Evolutionary conservation across 306 rosid genomes (phyloP), one percentile per base, ranked within the genome.

Genomic region (Cicer bijugum): DNA sequence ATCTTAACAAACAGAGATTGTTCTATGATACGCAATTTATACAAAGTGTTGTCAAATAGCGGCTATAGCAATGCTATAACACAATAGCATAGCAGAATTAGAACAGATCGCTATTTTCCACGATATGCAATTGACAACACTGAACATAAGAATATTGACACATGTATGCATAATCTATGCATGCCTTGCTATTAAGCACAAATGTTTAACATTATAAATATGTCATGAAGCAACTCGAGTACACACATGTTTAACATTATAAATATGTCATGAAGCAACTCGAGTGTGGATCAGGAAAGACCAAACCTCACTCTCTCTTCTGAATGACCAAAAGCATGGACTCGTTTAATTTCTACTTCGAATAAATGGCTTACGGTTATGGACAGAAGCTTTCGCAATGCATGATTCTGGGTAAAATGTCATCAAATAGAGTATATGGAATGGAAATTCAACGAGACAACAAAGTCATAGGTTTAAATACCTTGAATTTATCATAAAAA

Each of bases 361-460:
- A 44, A 17, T 44, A 65, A 43, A 23, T 28, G 77, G 69, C 48
- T 23, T 45, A 72, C 58, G 28, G 14, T 16, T 59, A 63, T 3
- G 35, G 47, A 44, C 12, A 33, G 33, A 44, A 58, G 37, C 58
- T 33, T 43, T 60, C 2, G 33, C 50, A 10, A 59, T 37, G 8
- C 20, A 7, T 15, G 38, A 73, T 44, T 57, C 20, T 40, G 10
- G 55, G 28, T 73, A 14, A 68, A 48, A 44, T 44, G 56, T 7
- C 8, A 19, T 14, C 59, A 58, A 58, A 10, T 39, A 15, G 6
- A 48, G 47, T 35, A 72, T 35, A 12, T 61, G 70, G 50, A 74
- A 35, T 45, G 39, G 9, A 46, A 51, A 28, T 61, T 74, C 40
- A 47, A 5, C 43, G 65, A 58, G 65, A 58, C 0, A 2, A 10